Conservation (phyloP, 2,329 filamentous ascomycete genomes). For the Lecanosticta acicola region DNA sequence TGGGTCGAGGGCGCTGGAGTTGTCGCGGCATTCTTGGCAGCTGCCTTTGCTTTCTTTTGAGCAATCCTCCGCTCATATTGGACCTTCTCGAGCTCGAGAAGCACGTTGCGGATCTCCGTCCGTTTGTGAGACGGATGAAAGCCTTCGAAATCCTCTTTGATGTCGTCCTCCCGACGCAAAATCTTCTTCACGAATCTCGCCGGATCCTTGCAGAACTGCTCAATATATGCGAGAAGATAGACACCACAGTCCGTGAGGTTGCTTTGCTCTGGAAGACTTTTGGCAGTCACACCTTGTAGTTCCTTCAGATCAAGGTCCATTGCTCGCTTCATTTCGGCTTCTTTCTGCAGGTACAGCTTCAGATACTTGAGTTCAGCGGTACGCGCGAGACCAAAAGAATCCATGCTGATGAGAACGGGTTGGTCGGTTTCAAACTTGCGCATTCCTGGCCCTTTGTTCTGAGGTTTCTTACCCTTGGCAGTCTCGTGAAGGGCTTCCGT, state of each 20-base stretch:
- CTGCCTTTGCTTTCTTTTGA: constrained; percentile 32
- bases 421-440: constrained; percentile 32
- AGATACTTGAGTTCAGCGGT: constrained; percentile 60
- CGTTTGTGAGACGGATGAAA: constrained; percentile 56
- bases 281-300: constrained; percentile 62
- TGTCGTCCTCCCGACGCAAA: constrained; percentile 58
- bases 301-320: constrained; percentile 42
- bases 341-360: constrained; percentile 69
- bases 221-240: constrained; percentile 77
- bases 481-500: too few species aligned
- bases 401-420: constrained; percentile 75
- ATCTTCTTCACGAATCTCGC: constrained; percentile 63
- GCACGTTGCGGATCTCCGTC: constrained; percentile 57
- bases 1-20: background rate
- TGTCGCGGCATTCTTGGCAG: background rate
- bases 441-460: constrained; percentile 12
- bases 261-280: constrained; percentile 68
- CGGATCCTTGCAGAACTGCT: constrained; percentile 72
- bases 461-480: constrained; percentile 13
- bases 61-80: constrained; percentile 45
- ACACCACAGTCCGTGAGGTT: constrained; percentile 89
- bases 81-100: constrained; percentile 58
- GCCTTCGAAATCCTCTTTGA: constrained; percentile 50
- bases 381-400: constrained; percentile 69
- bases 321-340: constrained; percentile 60